Percentiles rank a stretch among this genome's conserved stretches.
Evolutionary conservation across 2,329 filamentous ascomycete genomes (phyloP).

Genomic region (Fusarium tuaranense): DNA sequence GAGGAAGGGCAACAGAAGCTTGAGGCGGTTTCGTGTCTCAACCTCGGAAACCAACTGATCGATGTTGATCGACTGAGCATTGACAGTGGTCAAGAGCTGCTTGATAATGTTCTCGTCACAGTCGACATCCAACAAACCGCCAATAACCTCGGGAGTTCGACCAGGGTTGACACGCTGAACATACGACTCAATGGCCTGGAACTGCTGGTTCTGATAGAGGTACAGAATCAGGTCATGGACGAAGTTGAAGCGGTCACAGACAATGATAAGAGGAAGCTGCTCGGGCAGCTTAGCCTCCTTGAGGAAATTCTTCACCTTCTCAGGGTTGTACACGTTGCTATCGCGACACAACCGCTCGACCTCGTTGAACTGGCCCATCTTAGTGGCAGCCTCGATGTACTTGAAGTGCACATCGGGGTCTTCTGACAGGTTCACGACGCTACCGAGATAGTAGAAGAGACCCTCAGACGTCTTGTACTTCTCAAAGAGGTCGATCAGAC

Average conservation of each 20-base stretch:
- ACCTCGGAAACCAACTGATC: conserved; percentile 95
- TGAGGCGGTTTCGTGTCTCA: conserved; percentile 94
- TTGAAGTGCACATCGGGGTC: conserved; percentile 98
- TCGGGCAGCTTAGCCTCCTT: conserved; percentile 95
- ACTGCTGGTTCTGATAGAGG: conserved; percentile 98
- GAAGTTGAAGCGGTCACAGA: conserved; percentile 99
- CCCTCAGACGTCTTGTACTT: conserved; percentile 98
- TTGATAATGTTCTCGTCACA: conserved; percentile 98
- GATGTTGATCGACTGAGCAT: conserved; percentile 87
- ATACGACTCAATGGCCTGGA: conserved; percentile 98
- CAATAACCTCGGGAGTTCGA: conserved; percentile 91
- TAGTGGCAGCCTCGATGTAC: conserved; percentile 97
- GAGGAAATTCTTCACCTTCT: conserved; percentile 99
- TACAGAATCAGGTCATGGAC: conserved; percentile 96
- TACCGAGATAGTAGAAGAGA: conserved; percentile 97
- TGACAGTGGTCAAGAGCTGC: conserved; percentile 85
- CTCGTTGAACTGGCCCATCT: conserved; percentile 92
- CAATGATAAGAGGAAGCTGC: conserved; percentile 95
- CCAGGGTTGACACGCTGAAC: conserved; percentile 96
- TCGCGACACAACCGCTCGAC: conserved; percentile 98
- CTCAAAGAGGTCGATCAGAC: conserved; percentile 92
- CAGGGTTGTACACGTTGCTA: conserved; percentile 87
- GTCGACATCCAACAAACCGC: conserved; percentile 93
- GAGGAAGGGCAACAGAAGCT: conserved; percentile 94
- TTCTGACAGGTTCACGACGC: conserved; percentile 96